Percentiles rank a stretch among this genome's conserved stretches.
Evolutionary conservation across 768 basidiomycete species (phyloP).

Genomic region (Suillus bovinus): DNA sequence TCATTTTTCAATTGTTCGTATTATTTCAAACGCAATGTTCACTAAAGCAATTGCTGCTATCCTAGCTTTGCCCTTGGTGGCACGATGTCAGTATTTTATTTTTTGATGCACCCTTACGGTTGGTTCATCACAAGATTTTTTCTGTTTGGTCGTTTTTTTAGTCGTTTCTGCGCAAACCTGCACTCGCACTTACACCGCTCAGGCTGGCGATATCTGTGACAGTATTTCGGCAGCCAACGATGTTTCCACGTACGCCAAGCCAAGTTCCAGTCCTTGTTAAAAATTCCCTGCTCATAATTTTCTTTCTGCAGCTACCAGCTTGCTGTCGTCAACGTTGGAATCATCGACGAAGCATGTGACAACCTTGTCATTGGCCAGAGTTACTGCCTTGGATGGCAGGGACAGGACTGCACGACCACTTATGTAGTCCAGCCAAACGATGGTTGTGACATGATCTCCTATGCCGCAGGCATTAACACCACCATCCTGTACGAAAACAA

Average conservation of each 20-base stretch:
- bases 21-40: slow-evolving; percentile 36
- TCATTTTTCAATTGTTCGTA: slow-evolving; percentile 17
- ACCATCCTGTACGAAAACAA: slow-evolving; percentile 67
- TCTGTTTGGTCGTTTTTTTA: slow-evolving; percentile 12
- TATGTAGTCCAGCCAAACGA: slow-evolving; percentile 59
- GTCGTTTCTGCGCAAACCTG: slow-evolving; percentile 41
- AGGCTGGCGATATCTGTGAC: slow-evolving; percentile 68
- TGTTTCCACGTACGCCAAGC: slow-evolving; percentile 53
- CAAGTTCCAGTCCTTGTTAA: slow-evolving; percentile 21
- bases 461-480: slow-evolving; percentile 42
- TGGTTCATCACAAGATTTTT: neutral
- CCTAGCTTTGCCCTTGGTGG: slow-evolving; percentile 48
- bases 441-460: slow-evolving; percentile 54
- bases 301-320: slow-evolving; percentile 64
- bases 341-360: slow-evolving; percentile 53
- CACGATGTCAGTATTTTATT: slow-evolving; percentile 37
- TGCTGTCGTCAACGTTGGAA: slow-evolving; percentile 53
- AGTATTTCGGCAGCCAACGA: slow-evolving; percentile 62
- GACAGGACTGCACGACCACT: slow-evolving; percentile 62
- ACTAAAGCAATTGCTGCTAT: slow-evolving; percentile 38
- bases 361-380: slow-evolving; percentile 53
- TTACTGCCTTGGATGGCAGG: slow-evolving; percentile 62
- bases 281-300: neutral
- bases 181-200: slow-evolving; percentile 59
- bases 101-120: neutral